These are phyloP conservation scores for Saturnispora dispora DNA, from an alignment of 805 yeast species.

Conservation along the genomic window DNA sequence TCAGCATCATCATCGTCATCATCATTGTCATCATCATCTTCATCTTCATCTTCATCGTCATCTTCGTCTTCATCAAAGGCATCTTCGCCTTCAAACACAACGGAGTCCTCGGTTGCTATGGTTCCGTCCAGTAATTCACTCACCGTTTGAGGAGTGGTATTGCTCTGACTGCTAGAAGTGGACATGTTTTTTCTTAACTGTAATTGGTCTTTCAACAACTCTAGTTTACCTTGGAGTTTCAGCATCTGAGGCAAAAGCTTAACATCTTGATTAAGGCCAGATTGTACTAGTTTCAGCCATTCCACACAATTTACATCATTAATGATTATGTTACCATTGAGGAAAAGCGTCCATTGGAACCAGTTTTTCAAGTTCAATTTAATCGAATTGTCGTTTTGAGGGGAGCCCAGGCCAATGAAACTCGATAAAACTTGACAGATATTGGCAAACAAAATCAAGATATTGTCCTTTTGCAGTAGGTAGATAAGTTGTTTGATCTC, in stretches of 20 bases:
- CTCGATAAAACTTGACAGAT: conserved; percentile 42
- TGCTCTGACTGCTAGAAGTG: conserved; percentile 29
- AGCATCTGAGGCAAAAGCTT: conserved; percentile 57
- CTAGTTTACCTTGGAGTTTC: conserved; percentile 79
- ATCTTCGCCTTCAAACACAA: conserved; percentile 27
- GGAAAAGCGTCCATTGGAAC: conserved; percentile 73
- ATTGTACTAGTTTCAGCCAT: conserved; percentile 47
- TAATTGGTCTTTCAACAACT: conserved; percentile 67
- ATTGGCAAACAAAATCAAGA: conserved; percentile 36
- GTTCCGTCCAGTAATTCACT: conserved; percentile 16
- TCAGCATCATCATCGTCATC: conserved; percentile 16
- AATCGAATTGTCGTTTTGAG: neutral
- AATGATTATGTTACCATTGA: conserved; percentile 57
- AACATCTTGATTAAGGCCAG: conserved; percentile 46
- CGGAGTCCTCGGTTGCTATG: conserved; percentile 9
- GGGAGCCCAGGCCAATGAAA: conserved; percentile 3
- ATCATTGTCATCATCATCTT: conserved; percentile 11
- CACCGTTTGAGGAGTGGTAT: conserved; percentile 23
- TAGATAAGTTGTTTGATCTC: conserved; percentile 49
- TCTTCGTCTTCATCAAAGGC: conserved; percentile 19
- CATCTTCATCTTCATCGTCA: conserved; percentile 19
- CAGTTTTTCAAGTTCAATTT: conserved; percentile 35
- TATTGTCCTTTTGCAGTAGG: conserved; percentile 38
- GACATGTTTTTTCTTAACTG: conserved; percentile 39
- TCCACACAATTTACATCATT: conserved; percentile 43